Percentiles rank a stretch among this genome's conserved stretches.
These are phyloP conservation scores for Apiosordaria backusii DNA, from an alignment of 495 filamentous ascomycete species.

Conservation along the genomic window DNA sequence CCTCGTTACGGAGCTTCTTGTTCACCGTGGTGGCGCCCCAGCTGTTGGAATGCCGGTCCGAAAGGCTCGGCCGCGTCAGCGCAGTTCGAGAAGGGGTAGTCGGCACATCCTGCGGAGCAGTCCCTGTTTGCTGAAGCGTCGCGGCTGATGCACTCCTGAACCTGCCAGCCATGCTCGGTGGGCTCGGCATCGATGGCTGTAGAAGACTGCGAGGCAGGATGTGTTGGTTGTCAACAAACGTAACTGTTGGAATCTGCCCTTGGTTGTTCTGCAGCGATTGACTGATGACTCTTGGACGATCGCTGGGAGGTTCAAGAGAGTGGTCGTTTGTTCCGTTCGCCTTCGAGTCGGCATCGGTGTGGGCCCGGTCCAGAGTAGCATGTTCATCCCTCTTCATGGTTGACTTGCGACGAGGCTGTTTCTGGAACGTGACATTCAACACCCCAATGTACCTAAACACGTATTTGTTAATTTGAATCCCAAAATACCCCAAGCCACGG, in stretches of 20 bases:
- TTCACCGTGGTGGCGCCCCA: conserved; percentile 98
- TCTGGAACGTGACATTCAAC: conserved; percentile 93
- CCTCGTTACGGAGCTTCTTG: conserved; percentile 79
- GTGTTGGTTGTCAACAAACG: conserved; percentile 92
- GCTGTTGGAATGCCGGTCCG: conserved; percentile 59
- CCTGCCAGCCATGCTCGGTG: conserved; percentile 23
- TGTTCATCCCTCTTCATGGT: conserved; percentile 44
- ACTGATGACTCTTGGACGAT: conserved; percentile 65
- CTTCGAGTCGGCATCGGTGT: conserved; percentile 14
- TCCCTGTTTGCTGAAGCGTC: conserved; percentile 15
- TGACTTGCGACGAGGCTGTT: conserved; percentile 67
- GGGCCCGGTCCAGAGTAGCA: conserved; percentile 18
- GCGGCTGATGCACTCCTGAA: conserved; percentile 37
- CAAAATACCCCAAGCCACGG: conserved; percentile 7
- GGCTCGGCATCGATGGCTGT: conserved; percentile 32
- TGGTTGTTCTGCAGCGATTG: conserved; percentile 57
- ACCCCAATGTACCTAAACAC: conserved; percentile 84
- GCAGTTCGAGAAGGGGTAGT: conserved; percentile 1
- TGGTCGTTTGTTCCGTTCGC: conserved; percentile 18
- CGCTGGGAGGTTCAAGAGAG: conserved; percentile 18
- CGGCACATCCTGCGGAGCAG: conserved; percentile 3
- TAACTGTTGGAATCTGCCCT: conserved; percentile 75
- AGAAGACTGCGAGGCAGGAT: conserved; percentile 84
- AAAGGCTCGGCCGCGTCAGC: conserved; percentile 38
- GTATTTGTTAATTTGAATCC: conserved; percentile 3